A percentile compares a stretch with the other conserved stretches of the same genome.
phyloP scores from a whole-genome alignment of 208 protist genomes.

The Wallacemonas sp. region DNA sequence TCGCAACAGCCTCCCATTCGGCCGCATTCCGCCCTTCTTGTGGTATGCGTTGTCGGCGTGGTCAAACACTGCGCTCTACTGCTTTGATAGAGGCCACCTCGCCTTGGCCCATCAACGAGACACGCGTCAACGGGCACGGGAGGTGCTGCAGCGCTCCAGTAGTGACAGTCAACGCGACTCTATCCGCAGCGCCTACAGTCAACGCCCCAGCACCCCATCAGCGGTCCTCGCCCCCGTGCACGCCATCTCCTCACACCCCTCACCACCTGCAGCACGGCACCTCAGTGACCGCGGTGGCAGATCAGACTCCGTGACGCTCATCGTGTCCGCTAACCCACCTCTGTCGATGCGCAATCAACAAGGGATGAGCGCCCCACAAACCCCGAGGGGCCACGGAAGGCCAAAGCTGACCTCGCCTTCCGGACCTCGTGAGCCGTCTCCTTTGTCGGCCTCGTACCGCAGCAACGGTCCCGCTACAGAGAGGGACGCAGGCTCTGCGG shows the following conservation, averaged over 20 bases:
- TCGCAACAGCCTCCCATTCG: conserved; percentile 30
- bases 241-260: neutral
- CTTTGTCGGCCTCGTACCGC: no score
- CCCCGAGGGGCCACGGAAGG: neutral
- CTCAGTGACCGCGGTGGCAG: neutral
- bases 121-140: neutral
- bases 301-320: conserved; percentile 30
- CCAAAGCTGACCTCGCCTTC: neutral
- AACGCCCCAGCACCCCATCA: no score
- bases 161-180: neutral
- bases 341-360: neutral
- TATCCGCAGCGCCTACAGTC: neutral
- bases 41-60: conserved; percentile 26
- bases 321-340: conserved; percentile 4
- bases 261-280: neutral
- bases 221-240: neutral
- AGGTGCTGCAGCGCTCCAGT: neutral
- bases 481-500: neutral
- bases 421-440: neutral
- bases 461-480: neutral
- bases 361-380: neutral
- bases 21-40: conserved; percentile 33
- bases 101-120: conserved; percentile 15
- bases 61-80: conserved; percentile 22
- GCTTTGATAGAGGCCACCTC: conserved; percentile 30